Evolutionary conservation across 1,284 basidiomycete genomes (phyloP), one percentile per base, ranked within the genome.

Genomic region (Trichosporon sp.): DNA sequence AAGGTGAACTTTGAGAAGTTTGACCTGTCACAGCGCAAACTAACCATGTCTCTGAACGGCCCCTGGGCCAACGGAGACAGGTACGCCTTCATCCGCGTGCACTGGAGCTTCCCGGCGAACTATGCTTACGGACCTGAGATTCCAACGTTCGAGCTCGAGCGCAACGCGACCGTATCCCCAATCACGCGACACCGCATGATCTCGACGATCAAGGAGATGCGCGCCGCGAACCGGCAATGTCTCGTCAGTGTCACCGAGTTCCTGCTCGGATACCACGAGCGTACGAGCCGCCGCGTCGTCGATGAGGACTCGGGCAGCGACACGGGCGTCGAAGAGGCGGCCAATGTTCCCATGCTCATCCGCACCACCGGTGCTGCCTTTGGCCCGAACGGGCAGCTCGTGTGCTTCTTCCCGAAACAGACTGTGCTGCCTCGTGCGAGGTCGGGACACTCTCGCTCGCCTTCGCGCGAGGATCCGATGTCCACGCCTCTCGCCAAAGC

Each of bases 1-100:
- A 93, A 92, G 78, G 89, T 95, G 77, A 92, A 90, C 76, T 89
- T 94, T 54, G 94, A 96, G 79, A 94, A 94, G 91, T 89, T 92
- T 69, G 93, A 95, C 73, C 85, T 95, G 56, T 87, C 87, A 3
- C 93, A 90, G 78, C 88, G 93, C 35, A 91, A 89, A 16, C 93
- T 93, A 75, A 95, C 93, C 1, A 87, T 97, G 68, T 92, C 93
- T 7, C 85, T 97, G 65, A 91, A 94, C 77, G 93, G 93, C 0
- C 94, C 94, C 1, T 96, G 94, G 94, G 93, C 93, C 10, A 91
- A 91, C 70, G 89, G 81, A 85, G 14, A 91, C 88, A 76, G 81
- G 11, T 76, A 77, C 69, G 82, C 82, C 1, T 84, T 84, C 85
- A 90, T 96, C 68, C 90, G 95, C 0, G 89, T 96, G n/a, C 91